Percentiles rank a stretch among this genome's conserved stretches.
phyloP scores from a whole-genome alignment of 73 alveolate genomes.

The Paramecium pentaurelia region DNA sequence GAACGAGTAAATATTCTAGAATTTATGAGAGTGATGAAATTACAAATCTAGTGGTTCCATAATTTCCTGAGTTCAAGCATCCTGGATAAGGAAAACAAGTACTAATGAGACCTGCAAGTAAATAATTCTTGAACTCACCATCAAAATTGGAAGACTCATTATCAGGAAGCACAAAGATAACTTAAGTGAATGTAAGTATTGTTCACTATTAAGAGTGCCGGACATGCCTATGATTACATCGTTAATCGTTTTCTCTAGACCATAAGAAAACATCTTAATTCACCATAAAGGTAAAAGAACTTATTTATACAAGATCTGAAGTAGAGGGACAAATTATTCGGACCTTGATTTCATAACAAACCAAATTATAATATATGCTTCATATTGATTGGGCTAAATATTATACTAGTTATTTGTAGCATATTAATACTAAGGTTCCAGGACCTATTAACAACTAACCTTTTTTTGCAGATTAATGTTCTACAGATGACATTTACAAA shows the following conservation, averaged over 20 bases:
- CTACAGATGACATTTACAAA: background rate
- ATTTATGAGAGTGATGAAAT: constrained; percentile 13
- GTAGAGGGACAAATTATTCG: constrained; percentile 25
- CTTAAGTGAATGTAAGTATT: background rate
- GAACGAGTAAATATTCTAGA: background rate
- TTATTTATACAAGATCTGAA: background rate
- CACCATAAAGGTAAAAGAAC: background rate
- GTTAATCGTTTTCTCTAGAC: constrained; percentile 26
- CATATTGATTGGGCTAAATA: constrained; percentile 39
- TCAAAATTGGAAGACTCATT: background rate
- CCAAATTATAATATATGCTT: background rate
- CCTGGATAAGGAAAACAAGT: background rate
- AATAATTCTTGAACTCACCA: constrained; percentile 16
- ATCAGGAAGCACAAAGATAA: constrained; percentile 30
- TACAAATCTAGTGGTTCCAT: background rate
- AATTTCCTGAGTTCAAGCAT: constrained; percentile 6
- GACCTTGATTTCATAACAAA: background rate
- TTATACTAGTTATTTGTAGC: constrained; percentile 27
- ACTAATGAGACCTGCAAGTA: background rate
- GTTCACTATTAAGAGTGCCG: background rate
- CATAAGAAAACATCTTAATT: background rate
- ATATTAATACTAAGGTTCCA: background rate
- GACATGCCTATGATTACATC: background rate
- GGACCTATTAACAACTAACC: constrained; percentile 11
- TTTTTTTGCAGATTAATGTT: background rate